Evolutionary conservation across 2,329 filamentous ascomycete genomes (phyloP), one percentile per base, ranked within the genome.

Genomic region (Phoma sp.): DNA sequence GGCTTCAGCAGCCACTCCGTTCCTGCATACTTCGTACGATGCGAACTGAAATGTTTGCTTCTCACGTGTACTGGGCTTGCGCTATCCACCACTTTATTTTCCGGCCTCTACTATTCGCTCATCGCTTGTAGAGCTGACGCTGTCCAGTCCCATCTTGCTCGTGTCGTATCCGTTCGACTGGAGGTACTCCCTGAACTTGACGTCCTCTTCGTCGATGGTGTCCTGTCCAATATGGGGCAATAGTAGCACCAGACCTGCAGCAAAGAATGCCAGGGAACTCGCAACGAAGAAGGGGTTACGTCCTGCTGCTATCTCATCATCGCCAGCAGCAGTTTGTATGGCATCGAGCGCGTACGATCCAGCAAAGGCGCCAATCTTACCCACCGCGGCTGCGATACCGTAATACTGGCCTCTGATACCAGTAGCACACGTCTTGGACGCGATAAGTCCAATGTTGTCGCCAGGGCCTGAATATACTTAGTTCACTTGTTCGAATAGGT

Each of bases 231-330:
- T 89, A 42, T 90, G 78, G 0, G 93, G 93, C 44, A 96, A 74
- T 53, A 83, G 82, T 64, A 91, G 84, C 7, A 89, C 77, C 1
- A 85, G 84, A 25, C 93, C 72, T 8, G 78, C 75, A 0, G 90
- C 91, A 2, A 86, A 88, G 43, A 96, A 79, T 62, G 90, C 95
- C 50, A 96, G 75, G 23, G 84, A 80, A 35, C 87, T 89, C 2
- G 87, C 88, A n/a, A 97, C 90, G 74, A 87, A 96, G 78, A 96
- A 97, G 0, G 92, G 92, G 62, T 96, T 91, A 70, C 96, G 91
- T 0, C 90, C 90, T 4, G 82, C 80, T 18, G 84, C 70, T 18
- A 70, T 66, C 30, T 59, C 47, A 44, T 72, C 70, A n/a, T 68
- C 61, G 7, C 72, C 70, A 2, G 72, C 73, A 25, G 68, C 65